Evolutionary conservation across 2,329 filamentous ascomycete genomes (phyloP), one percentile per base, ranked within the genome.

Genomic region (Stenocarpella maydis): DNA sequence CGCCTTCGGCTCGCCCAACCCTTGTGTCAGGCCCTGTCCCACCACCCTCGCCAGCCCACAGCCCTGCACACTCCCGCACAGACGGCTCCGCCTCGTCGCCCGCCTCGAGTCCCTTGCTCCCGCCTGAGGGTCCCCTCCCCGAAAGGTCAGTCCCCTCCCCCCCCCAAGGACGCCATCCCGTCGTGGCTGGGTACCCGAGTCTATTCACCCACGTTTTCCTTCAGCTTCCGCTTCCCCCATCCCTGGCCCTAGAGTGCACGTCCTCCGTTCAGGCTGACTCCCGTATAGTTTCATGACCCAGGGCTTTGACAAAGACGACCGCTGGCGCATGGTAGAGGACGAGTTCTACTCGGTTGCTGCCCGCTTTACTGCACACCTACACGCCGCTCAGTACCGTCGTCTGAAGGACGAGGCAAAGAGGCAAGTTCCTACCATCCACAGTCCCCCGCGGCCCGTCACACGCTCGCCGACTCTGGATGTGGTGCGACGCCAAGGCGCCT

Each of bases 301-400:
- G 55, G 90, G 89, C 3, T 78, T 86, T n/a, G 82, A 86, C 4
- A 79, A 85, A n/a, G 93, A 96, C 77, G 92, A 95, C 76, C 81
- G 81, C 67, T 95, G 88, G 78, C 90, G 92, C 74, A 95, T 95
- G 91, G 93, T 96, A 0, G 93, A 95, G 78, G 93, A 96, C 74
- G 92, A 95, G 73, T 88, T 96, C 72, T 80, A 91, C 24, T 81
- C 86, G 19, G 87, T 89, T 0, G 92, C 92, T 0, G 87, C 88
- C 65, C 81, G 83, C 3, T 95, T 93, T 78, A 95, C 92, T 0
- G 85, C 86, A 6, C 92, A 94, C 77, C 85, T 95, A 1, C 92
- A 95, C 76, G 87, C 89, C n/a, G 91, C 89, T 19, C 92, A 94
- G 78, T 95, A 95, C 77, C 84, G 89, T 69, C 86, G 90, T 4